Percentiles rank a stretch among this genome's conserved stretches.
Conservation (phyloP, 2,329 filamentous ascomycete genomes). For the Sclerotinia nivalis region DNA sequence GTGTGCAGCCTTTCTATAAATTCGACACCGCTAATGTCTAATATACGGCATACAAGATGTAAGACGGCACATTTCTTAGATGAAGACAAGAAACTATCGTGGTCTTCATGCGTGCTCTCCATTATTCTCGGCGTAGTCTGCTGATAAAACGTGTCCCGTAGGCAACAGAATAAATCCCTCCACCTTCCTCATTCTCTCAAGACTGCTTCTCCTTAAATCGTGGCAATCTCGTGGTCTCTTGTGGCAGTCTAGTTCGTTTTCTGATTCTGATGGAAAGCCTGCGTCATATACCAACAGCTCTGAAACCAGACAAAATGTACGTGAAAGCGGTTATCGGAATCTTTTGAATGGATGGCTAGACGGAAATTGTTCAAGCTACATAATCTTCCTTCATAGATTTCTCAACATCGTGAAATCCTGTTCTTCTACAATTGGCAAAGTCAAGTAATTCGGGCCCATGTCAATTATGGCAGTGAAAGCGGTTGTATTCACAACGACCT, state of each 20-base stretch:
- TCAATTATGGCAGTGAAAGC: neutral
- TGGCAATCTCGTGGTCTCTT: neutral
- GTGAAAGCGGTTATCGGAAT: slow-evolving; percentile 8
- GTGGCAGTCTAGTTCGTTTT: neutral
- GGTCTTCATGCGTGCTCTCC: neutral
- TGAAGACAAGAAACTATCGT: slow-evolving; percentile 2
- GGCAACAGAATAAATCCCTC: slow-evolving; percentile 12
- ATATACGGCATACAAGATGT: slow-evolving; percentile 22
- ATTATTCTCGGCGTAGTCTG: slow-evolving; percentile 18
- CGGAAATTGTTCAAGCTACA: slow-evolving; percentile 14
- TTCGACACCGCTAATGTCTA: slow-evolving; percentile 7
- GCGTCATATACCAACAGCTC: neutral
- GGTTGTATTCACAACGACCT: neutral
- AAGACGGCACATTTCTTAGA: slow-evolving; percentile 21
- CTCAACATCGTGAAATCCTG: neutral
- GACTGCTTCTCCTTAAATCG: neutral
- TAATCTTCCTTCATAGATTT: slow-evolving; percentile 4
- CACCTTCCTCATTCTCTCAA: slow-evolving; percentile 20
- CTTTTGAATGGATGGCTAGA: slow-evolving; percentile 5
- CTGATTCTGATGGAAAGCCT: slow-evolving; percentile 2
- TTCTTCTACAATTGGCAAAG: neutral
- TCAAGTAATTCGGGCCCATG: neutral
- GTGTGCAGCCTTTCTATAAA: slow-evolving; percentile 14
- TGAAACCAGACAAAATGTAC: slow-evolving; percentile 12
- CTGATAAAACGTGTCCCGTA: slow-evolving; percentile 3